phyloP scores from a whole-genome alignment of 1,284 basidiomycete genomes.

The Blastosporella zonata region DNA sequence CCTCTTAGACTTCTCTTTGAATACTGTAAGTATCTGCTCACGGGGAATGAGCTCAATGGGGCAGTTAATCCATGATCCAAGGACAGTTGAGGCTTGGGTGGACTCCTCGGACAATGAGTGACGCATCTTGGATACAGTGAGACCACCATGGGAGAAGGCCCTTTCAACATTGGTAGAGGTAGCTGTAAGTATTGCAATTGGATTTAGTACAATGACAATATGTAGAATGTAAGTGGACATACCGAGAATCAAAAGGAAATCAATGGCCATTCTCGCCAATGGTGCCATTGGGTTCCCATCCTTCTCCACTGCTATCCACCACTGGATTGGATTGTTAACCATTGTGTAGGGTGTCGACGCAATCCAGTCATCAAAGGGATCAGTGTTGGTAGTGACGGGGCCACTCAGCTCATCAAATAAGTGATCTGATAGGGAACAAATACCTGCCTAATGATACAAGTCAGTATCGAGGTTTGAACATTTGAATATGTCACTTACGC shows the following conservation, averaged over 20 bases:
- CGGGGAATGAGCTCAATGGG: conserved; percentile 11
- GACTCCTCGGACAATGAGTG: conserved; percentile 22
- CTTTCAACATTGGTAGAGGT: conserved; percentile 22
- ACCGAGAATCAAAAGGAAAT: conserved; percentile 17
- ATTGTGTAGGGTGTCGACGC: neutral
- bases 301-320: conserved; percentile 15
- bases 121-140: conserved; percentile 21
- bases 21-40: neutral
- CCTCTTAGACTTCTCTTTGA: neutral
- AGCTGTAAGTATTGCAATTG: conserved; percentile 10
- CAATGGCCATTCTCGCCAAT: conserved; percentile 11
- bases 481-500: too few species aligned
- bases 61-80: conserved; percentile 18
- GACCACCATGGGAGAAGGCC: conserved; percentile 22
- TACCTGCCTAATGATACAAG: too few species aligned
- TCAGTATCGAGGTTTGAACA: too few species aligned
- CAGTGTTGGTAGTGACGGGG: neutral
- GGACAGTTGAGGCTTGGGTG: conserved; percentile 14
- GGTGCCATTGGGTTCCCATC: conserved; percentile 8
- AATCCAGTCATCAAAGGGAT: conserved; percentile 11
- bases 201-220: neutral
- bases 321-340: conserved; percentile 9
- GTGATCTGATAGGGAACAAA: neutral
- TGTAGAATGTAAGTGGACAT: neutral
- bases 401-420: conserved; percentile 2